Base-by-base conservation (phyloP, 306 rosid species). In the Rosa rugosa region DNA sequence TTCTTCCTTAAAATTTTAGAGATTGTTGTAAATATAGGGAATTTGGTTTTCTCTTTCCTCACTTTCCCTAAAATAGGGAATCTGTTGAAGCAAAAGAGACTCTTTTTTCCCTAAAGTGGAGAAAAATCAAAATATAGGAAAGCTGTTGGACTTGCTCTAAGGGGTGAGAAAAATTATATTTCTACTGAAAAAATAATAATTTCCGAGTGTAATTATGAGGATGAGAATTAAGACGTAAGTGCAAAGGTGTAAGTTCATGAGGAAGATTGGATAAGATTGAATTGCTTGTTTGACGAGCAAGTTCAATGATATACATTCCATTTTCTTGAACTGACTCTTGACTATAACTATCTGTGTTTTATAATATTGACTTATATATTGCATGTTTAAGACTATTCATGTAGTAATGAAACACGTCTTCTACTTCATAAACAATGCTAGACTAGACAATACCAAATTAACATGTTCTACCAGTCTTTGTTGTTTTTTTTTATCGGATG, bases 261-360 rank as follows among this genome's bases (percentile, higher is more conserved):
- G 34, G 34, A 31, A 31, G 34, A 31, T 31, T 31, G 34, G 34
- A 31, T 31, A 31, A 31, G 34, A 31, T 31, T 2, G 34, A 31
- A 31, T 31, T 12, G 47, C 23, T 56, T 27, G 27, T 72, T 20
- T 34, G 23, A 20, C 18, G 16, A 38, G 63, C 64, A 56, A 8
- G 53, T 60, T 40, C 23, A 75, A 79, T 22, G 49, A 70, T 41
- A 59, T 73, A 3, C 3, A 57, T n/a, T 34, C 16, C 11, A n/a
- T 7, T n/a, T 11, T 60, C 25, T 75, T 51, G 77, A 57, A 46
- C 60, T 47, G 80, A 79, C 54, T 47, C 11, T 31, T 75, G 86
- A 76, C 76, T 27, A 42, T 2, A 5, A 27, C 20, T 25, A 60
- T 67, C 54, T 69, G 8, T 11, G 54, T 78, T 70, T 6, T 14